Percentiles rank a stretch among this genome's conserved stretches.
These are phyloP conservation scores for Cucurbita maxima DNA, from an alignment of 306 rosid genomes.

Conservation along the genomic window DNA sequence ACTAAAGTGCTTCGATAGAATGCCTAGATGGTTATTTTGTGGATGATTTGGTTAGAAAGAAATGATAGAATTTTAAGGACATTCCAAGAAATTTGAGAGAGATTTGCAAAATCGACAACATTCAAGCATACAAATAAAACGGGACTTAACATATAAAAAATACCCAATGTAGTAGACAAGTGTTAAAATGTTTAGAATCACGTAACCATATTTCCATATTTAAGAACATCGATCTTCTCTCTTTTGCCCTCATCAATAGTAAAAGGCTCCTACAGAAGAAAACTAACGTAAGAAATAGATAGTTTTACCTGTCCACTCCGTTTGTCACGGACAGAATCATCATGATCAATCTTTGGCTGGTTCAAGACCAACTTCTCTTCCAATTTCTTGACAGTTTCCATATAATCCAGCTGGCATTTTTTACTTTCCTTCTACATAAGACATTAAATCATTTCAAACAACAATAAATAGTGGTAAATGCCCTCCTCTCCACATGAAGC, in stretches of 20 bases:
- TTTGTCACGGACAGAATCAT: constrained; percentile 23
- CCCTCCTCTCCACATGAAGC: background rate
- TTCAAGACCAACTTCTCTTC: constrained; percentile 87
- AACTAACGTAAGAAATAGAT: background rate
- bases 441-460: constrained; percentile 5
- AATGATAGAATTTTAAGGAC: background rate
- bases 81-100: background rate
- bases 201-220: background rate
- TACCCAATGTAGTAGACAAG: background rate
- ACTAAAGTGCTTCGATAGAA: background rate
- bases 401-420: constrained; percentile 91
- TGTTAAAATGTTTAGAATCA: background rate
- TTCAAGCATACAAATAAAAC: background rate
- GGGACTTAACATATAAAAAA: background rate
- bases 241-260: background rate
- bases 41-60: background rate
- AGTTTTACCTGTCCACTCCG: constrained; percentile 41
- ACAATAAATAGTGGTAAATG: background rate
- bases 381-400: constrained; percentile 86
- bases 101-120: background rate
- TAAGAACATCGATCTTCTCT: background rate
- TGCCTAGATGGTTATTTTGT: background rate
- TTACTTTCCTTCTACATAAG: constrained; percentile 66
- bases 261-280: background rate
- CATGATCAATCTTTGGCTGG: constrained; percentile 38